Base-by-base conservation (phyloP, 129 eudicot genomes). In the Centella asiatica region DNA sequence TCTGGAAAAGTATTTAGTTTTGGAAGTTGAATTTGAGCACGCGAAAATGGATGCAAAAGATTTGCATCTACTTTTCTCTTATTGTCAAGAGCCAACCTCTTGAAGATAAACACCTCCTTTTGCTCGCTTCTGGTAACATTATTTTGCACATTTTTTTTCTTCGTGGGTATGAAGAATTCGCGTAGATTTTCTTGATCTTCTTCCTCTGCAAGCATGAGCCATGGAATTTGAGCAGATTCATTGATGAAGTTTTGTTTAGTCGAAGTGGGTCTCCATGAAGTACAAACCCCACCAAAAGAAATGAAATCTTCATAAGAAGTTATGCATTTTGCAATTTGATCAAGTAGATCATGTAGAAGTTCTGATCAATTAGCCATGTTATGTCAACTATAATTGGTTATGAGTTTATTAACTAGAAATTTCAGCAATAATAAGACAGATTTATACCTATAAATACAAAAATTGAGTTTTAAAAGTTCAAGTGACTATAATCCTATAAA, bases 221-320 rank as follows among this genome's bases (percentile, higher is more conserved):
- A 62, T 44, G 67, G 67, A 23, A 62, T 29, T 26, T 44, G 54
- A 14, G 34, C 39, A 11, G 49, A 27, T 3, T 23, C 23, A 19
- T 32, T 14, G 14, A 29, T 62, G 39, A 42, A 42, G 39, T 26
- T 44, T 5, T 44, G 22, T 44, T 44, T 62, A 6, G 54, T 27
- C n/a, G 67, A 25, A 12, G 54, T 40, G 3, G 53, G 44, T 18
- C 54, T 24, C 67, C 67, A 62, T 29, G 67, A 62, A 17, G 24
- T 44, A 26, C 53, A 62, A 37, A 62, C 67, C 6, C 31, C 39
- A 15, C 54, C 67, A 17, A 37, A 42, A 9, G 67, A 20, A 45
- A 62, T 24, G 15, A 24, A 62, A 62, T 62, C 67, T 44, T 62
- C 67, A 6, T 5, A 26, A 4, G 25, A n/a, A 26, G n/a, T 11